Evolutionary conservation across 2,329 filamentous ascomycete genomes (phyloP).

Genomic region (Colletotrichum navitas): DNA sequence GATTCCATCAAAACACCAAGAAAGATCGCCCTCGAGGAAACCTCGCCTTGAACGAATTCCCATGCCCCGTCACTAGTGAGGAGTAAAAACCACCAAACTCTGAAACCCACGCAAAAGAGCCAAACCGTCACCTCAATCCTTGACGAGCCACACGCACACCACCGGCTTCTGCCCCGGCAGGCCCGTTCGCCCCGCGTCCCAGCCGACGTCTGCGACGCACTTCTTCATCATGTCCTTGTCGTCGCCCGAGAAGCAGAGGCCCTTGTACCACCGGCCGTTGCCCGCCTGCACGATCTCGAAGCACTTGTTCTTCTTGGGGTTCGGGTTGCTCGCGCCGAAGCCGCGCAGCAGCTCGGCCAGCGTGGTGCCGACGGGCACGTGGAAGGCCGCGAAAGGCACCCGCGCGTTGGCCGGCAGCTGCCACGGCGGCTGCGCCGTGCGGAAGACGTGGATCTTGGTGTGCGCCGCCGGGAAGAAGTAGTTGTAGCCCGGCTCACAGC

Average conservation of each 20-base stretch:
- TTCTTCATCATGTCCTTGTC: conserved; percentile 62
- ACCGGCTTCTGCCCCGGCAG: conserved; percentile 63
- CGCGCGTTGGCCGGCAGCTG: conserved; percentile 57
- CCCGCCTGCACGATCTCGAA: conserved; percentile 68
- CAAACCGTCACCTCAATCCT: conserved; percentile 53
- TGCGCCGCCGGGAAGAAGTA: conserved; percentile 71
- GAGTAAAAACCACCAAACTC: no score
- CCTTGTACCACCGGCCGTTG: conserved; percentile 70
- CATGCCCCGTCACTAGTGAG: no score
- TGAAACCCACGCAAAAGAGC: no score
- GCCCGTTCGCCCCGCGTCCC: conserved; percentile 66
- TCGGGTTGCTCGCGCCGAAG: conserved; percentile 67
- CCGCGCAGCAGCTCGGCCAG: conserved; percentile 69
- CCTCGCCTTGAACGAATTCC: background rate
- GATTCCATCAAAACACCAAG: no score
- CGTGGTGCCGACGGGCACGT: conserved; percentile 66
- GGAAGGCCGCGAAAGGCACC: conserved; percentile 62
- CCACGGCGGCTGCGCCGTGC: conserved; percentile 66
- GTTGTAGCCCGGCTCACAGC: conserved; percentile 73
- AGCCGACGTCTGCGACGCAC: conserved; percentile 69
- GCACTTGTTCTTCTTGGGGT: conserved; percentile 66
- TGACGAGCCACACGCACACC: conserved; percentile 72
- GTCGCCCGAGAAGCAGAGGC: conserved; percentile 63
- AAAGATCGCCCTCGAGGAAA: no score
- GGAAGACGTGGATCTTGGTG: conserved; percentile 71